A percentile compares a stretch with the other conserved stretches of the same genome.
These are phyloP conservation scores for Glarea lozoyensis DNA, from an alignment of 495 filamentous ascomycete genomes.

Conservation along the genomic window DNA sequence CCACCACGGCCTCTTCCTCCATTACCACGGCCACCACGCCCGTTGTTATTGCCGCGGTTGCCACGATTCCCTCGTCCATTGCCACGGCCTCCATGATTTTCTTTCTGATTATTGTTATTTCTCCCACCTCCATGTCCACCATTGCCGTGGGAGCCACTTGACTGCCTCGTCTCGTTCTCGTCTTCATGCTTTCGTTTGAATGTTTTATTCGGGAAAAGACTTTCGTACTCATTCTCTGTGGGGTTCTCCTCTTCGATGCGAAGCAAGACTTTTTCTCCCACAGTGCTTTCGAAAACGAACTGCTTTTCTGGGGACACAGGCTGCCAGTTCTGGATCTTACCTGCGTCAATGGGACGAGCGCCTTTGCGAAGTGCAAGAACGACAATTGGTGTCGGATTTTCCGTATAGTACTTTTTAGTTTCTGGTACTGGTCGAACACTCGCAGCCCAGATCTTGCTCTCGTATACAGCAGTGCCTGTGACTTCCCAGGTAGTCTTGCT, in stretches of 20 bases:
- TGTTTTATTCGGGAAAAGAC: slow-evolving; percentile 42
- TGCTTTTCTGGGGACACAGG: slow-evolving; percentile 55
- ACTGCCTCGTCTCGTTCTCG: slow-evolving; percentile 24
- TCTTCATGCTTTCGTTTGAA: slow-evolving; percentile 52
- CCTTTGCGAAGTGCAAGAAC: slow-evolving; percentile 65
- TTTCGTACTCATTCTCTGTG: slow-evolving; percentile 49
- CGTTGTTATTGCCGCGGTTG: slow-evolving; percentile 16
- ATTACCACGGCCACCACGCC: slow-evolving; percentile 20
- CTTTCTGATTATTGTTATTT: slow-evolving; percentile 35
- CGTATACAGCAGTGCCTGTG: slow-evolving; percentile 60
- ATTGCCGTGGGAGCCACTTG: slow-evolving; percentile 20
- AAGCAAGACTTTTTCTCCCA: slow-evolving; percentile 80
- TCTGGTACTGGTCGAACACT: slow-evolving; percentile 62
- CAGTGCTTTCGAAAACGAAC: slow-evolving; percentile 64
- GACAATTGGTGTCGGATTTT: slow-evolving; percentile 63
- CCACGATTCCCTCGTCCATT: slow-evolving; percentile 2
- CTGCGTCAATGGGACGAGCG: slow-evolving; percentile 69
- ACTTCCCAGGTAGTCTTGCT: slow-evolving; percentile 76
- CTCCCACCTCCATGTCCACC: slow-evolving; percentile 27
- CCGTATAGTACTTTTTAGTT: slow-evolving; percentile 57
- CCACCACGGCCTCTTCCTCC: slow-evolving; percentile 28
- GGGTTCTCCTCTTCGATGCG: slow-evolving; percentile 64
- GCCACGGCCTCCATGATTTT: slow-evolving; percentile 23
- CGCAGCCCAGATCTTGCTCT: slow-evolving; percentile 82
- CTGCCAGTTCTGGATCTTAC: slow-evolving; percentile 79